phyloP scores from a whole-genome alignment of 768 basidiomycete species.

The Suillus tomentosus region DNA sequence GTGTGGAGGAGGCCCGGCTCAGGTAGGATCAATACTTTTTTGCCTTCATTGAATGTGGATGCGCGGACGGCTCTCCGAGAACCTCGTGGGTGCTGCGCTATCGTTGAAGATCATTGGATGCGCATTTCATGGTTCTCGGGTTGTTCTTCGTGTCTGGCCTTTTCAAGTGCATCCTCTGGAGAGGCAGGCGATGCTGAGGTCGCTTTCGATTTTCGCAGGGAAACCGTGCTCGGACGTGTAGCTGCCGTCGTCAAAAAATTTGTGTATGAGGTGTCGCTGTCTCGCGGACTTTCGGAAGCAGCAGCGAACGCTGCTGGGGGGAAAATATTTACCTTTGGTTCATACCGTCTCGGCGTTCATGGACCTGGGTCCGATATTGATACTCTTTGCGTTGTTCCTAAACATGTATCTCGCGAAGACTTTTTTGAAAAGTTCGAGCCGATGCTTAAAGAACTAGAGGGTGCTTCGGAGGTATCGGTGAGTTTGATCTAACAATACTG shows the following conservation, averaged over 20 bases:
- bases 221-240: constrained; percentile 89
- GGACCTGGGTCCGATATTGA: constrained; percentile 97
- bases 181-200: constrained; percentile 23
- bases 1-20: constrained; percentile 81
- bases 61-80: constrained; percentile 2
- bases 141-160: not conserved
- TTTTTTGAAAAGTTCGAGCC: constrained; percentile 91
- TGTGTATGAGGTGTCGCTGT: constrained; percentile 78
- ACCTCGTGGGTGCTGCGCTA: constrained; percentile 3
- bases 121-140: not conserved
- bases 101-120: constrained; percentile 2
- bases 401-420: constrained; percentile 93
- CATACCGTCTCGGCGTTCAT: constrained; percentile 96
- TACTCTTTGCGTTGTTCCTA: constrained; percentile 96
- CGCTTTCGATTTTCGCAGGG: constrained; percentile 52
- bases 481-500: constrained; percentile 34
- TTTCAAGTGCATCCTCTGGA: constrained; percentile 7
- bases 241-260: constrained; percentile 91
- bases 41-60: not conserved
- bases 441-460: constrained; percentile 83
- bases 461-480: constrained; percentile 87
- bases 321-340: constrained; percentile 99
- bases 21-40: constrained; percentile 54
- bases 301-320: constrained; percentile 91
- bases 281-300: constrained; percentile 82